phyloP scores from a whole-genome alignment of 2,329 filamentous ascomycete species.

The Exophiala xenobiotica region DNA sequence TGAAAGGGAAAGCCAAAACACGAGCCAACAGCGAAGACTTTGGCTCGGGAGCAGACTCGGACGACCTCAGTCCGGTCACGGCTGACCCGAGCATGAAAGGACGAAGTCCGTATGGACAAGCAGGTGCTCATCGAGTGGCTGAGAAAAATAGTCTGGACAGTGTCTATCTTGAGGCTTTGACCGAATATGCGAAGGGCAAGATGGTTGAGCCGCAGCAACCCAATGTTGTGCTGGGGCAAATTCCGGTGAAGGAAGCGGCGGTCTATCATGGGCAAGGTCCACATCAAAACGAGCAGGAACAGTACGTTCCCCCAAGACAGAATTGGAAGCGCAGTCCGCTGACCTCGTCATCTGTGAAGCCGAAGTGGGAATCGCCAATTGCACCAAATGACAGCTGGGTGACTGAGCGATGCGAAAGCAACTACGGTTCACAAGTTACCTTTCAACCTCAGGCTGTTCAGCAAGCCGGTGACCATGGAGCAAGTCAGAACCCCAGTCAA shows the following conservation, averaged over 20 bases:
- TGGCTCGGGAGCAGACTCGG: background rate
- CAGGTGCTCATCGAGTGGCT: no score
- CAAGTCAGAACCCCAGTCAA: no score
- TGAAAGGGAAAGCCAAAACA: no score
- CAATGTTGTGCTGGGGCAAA: no score
- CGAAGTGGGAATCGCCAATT: background rate
- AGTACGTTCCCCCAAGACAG: conserved; percentile 13
- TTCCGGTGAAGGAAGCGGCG: background rate
- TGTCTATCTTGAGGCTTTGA: background rate
- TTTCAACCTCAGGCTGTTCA: no score
- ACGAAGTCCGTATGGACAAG: background rate
- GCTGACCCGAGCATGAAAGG: background rate
- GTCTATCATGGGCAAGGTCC: no score
- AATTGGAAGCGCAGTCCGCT: conserved; percentile 9
- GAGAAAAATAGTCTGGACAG: no score
- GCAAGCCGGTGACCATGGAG: no score
- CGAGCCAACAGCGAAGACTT: background rate
- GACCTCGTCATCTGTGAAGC: background rate
- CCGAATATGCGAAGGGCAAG: no score
- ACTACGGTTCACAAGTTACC: background rate
- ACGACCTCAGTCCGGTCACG: no score
- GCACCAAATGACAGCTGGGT: conserved; percentile 10
- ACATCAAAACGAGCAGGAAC: no score
- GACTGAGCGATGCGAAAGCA: conserved; percentile 1
- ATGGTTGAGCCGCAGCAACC: background rate